Evolutionary conservation across 495 filamentous ascomycete genomes (phyloP), one percentile per base, ranked within the genome.

Genomic region (Chlorociboria aeruginascens): DNA sequence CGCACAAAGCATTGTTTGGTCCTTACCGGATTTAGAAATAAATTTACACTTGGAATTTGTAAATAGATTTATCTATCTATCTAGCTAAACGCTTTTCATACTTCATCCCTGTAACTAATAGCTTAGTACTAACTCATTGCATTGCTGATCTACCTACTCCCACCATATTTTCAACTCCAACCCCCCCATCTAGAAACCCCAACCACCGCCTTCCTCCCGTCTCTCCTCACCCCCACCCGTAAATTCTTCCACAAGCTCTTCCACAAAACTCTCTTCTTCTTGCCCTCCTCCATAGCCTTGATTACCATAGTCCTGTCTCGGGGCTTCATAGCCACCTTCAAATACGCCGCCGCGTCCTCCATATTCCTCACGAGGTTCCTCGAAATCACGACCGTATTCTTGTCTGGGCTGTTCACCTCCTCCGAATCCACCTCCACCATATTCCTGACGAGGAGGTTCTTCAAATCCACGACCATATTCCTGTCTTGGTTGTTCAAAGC

Each of bases 341-440:
- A 28, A 30, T 3, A 17, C 13, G 11, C 16, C 13, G 31, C 45
- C 43, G 4, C 36, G 35, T 3, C 41, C 48, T 33, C 40, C 47
- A 29, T 51, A 48, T 12, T 37, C 12, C 12, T 13, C 12, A 14
- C 31, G 13, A 32, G 47, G 42, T 13, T 43, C 29, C 12, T 43
- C 34, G 3, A 13, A 13, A 6, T 30, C 7, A 8, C 12, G 9
- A 7, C 28, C 31, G 28, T 20, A 43, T 40, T 47, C 37, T 41
- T 43, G 28, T 32, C 32, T 8, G 4, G 43, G 43, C 1, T 17
- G 43, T 36, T 46, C 49, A 9, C 32, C 13, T n/a, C 33, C 31
- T 3, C 42, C 32, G 12, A 20, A 40, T 2, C 45, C 43, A 16
- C 35, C 43, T 14, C 40, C 48, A 39, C 47, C 47, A 28, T 51